Percentiles rank a stretch among this genome's conserved stretches.
Conservation (phyloP, 2,329 filamentous ascomycete genomes). For the Claviceps pazoutovae region DNA sequence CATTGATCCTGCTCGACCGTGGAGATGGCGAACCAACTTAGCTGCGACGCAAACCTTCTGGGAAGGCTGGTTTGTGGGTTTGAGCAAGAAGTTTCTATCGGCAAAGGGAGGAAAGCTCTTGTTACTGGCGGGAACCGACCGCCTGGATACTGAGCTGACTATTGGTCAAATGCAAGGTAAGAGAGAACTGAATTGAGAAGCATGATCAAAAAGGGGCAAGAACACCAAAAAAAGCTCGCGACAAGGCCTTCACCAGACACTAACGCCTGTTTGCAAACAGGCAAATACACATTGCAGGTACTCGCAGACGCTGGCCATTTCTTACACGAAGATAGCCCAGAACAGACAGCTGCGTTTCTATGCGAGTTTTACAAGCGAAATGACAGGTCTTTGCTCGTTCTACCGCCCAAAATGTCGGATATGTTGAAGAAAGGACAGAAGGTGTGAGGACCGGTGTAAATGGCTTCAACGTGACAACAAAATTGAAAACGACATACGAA, state of each 20-base stretch:
- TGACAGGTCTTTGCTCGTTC: conserved; percentile 67
- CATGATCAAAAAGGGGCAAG: background rate
- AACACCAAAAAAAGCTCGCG: background rate
- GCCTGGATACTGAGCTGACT: conserved; percentile 80
- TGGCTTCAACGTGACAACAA: too few relatives aligned
- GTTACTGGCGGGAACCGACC: conserved; percentile 76
- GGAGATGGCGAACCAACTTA: conserved; percentile 80
- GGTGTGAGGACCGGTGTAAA: conserved; percentile 23
- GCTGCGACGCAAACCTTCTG: conserved; percentile 77
- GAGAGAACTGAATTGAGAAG: background rate
- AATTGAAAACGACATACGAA: background rate
- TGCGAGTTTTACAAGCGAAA: conserved; percentile 89
- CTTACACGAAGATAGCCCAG: conserved; percentile 86
- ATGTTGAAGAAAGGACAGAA: conserved; percentile 49
- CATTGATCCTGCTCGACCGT: conserved; percentile 32
- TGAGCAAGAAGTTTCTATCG: conserved; percentile 76
- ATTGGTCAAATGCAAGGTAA: conserved; percentile 94
- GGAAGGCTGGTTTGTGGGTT: conserved; percentile 82
- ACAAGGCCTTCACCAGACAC: conserved; percentile 5
- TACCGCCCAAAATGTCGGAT: conserved; percentile 85
- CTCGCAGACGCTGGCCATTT: conserved; percentile 94
- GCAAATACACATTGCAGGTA: conserved; percentile 91
- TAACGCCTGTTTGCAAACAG: conserved; percentile 19
- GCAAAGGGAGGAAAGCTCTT: conserved; percentile 74
- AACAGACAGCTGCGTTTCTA: conserved; percentile 72